phyloP scores from a whole-genome alignment of 73 alveolate genomes.

The Uronychia binucleata region DNA sequence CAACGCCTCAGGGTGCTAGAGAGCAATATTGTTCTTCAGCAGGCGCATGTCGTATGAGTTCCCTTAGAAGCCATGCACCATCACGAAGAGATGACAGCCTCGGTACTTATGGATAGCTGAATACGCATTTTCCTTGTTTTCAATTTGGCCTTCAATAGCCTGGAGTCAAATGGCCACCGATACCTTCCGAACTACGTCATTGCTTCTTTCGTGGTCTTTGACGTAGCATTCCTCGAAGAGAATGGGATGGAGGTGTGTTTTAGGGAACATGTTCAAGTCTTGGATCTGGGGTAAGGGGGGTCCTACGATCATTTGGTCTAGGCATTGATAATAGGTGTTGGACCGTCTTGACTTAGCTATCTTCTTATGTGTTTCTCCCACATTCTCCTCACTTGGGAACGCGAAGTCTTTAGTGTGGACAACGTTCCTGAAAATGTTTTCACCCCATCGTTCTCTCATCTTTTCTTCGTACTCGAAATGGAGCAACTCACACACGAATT shows the following conservation, averaged over 20 bases:
- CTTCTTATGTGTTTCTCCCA: slow-evolving; percentile 72
- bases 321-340: slow-evolving; percentile 1
- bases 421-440: slow-evolving; percentile 51
- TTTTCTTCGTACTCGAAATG: slow-evolving; percentile 47
- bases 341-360: slow-evolving; percentile 50
- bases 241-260: slow-evolving; percentile 69
- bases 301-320: slow-evolving; percentile 3
- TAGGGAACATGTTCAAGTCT: slow-evolving; percentile 69
- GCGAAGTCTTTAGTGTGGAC: slow-evolving; percentile 74
- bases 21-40: slow-evolving; percentile 89
- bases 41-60: slow-evolving; percentile 95
- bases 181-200: slow-evolving; percentile 1
- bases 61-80: slow-evolving; percentile 99
- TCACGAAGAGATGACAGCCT: slow-evolving; percentile 94
- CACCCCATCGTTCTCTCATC: slow-evolving; percentile 62
- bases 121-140: slow-evolving; percentile 45
- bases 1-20: slow-evolving; percentile 93
- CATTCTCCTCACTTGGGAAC: slow-evolving; percentile 73
- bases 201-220: slow-evolving; percentile 30
- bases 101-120: background rate
- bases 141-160: slow-evolving; percentile 19
- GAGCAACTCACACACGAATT: slow-evolving; percentile 39
- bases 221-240: slow-evolving; percentile 73
- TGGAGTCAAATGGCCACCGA: background rate
- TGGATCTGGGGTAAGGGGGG: slow-evolving; percentile 35